Evolutionary conservation across 352 stramenopile genomes (phyloP).

Genomic region (Blastocystis sp.): DNA sequence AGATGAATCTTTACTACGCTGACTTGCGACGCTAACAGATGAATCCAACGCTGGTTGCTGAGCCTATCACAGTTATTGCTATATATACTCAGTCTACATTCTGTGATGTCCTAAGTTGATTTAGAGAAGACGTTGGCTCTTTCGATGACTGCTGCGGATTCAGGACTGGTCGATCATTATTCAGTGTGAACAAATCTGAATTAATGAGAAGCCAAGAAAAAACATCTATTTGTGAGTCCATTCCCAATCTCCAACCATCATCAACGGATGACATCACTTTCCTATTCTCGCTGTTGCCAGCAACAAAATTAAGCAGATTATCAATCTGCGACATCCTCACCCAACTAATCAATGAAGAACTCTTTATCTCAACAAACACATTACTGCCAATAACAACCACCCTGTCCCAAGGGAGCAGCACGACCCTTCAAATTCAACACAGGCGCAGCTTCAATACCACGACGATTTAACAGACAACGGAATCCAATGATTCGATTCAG

Average conservation of each 20-base stretch:
- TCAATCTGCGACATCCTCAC: slow-evolving; percentile 46
- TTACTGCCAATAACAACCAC: slow-evolving; percentile 57
- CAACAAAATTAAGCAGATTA: slow-evolving; percentile 56
- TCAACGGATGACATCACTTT: slow-evolving; percentile 58
- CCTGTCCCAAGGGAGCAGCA: slow-evolving; percentile 33
- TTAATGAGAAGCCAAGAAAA: slow-evolving; percentile 57
- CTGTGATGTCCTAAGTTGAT: neutral
- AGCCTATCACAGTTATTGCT: neutral
- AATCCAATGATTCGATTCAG: slow-evolving; percentile 64
- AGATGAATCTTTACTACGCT: neutral
- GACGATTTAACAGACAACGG: slow-evolving; percentile 65
- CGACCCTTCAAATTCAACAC: slow-evolving; percentile 53
- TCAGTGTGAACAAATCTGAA: slow-evolving; percentile 52
- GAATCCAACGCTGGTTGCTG: neutral
- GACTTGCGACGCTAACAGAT: neutral
- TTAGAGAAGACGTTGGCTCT: neutral
- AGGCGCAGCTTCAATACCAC: slow-evolving; percentile 65
- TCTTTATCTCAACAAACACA: neutral
- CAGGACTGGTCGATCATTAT: neutral
- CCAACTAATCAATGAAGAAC: neutral
- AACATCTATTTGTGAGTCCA: neutral
- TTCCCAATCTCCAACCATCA: neutral
- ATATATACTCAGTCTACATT: neutral
- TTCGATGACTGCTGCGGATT: neutral
- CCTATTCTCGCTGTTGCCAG: slow-evolving; percentile 46